These are phyloP conservation scores for Pythium volutum DNA, from an alignment of 352 stramenopile species.

Conservation along the genomic window DNA sequence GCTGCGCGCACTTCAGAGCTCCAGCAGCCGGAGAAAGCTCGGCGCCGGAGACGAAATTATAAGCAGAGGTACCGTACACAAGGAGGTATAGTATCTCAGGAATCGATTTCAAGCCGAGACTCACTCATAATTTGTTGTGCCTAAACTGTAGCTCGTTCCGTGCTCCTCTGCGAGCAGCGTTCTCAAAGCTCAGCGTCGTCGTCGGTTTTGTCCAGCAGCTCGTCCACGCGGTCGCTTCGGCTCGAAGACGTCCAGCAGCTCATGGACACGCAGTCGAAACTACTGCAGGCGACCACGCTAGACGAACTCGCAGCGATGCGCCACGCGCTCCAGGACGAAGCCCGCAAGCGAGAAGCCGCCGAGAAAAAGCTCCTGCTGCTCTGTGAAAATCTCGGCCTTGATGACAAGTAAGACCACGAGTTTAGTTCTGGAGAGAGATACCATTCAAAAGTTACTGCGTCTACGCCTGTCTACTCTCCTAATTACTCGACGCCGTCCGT, in stretches of 20 bases:
- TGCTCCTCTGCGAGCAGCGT: neutral
- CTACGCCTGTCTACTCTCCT: neutral
- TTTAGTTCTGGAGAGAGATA: neutral
- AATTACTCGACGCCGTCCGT: slow-evolving; percentile 72
- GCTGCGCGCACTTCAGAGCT: neutral
- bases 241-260: slow-evolving; percentile 40
- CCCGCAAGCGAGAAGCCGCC: slow-evolving; percentile 34
- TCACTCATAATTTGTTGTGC: neutral
- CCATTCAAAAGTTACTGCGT: neutral
- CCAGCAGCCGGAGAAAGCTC: neutral
- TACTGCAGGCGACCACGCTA: slow-evolving; percentile 31
- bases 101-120: no score
- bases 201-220: slow-evolving; percentile 25
- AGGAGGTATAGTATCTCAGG: no score
- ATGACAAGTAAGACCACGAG: slow-evolving; percentile 19
- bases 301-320: slow-evolving; percentile 30
- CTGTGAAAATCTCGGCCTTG: slow-evolving; percentile 39
- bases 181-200: slow-evolving; percentile 17
- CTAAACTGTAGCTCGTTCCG: neutral
- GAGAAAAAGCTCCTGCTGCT: slow-evolving; percentile 43
- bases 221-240: slow-evolving; percentile 16
- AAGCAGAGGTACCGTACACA: slow-evolving; percentile 11
- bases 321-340: slow-evolving; percentile 30
- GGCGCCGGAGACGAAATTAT: neutral
- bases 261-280: slow-evolving; percentile 32